A percentile compares a stretch with the other conserved stretches of the same genome.
Conservation (phyloP, 2,329 filamentous ascomycete genomes). For the Apiospora rasikravindrae region DNA sequence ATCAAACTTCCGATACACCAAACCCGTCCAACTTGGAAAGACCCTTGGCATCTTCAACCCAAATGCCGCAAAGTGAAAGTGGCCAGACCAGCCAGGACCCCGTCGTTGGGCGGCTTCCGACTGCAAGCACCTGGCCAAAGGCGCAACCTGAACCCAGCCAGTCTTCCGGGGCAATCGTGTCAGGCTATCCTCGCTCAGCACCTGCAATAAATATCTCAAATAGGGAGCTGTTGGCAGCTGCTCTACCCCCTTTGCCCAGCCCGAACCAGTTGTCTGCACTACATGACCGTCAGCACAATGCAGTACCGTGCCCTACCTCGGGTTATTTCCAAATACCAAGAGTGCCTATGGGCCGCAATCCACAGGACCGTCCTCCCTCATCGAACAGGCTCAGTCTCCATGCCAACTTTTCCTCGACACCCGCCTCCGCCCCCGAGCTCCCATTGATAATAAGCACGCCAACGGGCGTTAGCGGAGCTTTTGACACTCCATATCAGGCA, state of each 20-base stretch:
- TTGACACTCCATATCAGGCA: constrained; percentile 49
- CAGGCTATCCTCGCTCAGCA: constrained; percentile 49
- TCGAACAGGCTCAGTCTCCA: constrained; percentile 29
- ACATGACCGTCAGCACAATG: constrained; percentile 44
- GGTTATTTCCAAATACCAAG: constrained; percentile 49
- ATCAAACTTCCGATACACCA: constrained; percentile 25
- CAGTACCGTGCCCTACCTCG: constrained; percentile 48
- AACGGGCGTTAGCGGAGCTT: constrained; percentile 58
- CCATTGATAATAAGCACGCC: constrained; percentile 68
- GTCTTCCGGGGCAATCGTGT: constrained; percentile 30
- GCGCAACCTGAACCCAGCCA: constrained; percentile 33
- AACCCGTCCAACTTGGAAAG: constrained; percentile 26
- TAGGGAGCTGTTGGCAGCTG: constrained; percentile 40
- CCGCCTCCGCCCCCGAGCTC: constrained; percentile 48
- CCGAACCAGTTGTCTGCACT: constrained; percentile 47
- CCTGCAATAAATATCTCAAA: constrained; percentile 40
- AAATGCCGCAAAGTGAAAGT: not conserved
- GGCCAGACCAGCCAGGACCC: constrained; percentile 24
- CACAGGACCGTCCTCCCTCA: constrained; percentile 28
- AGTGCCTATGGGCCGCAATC: constrained; percentile 44
- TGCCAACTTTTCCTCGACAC: constrained; percentile 26
- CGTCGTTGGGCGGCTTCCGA: constrained; percentile 35
- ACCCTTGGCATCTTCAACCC: not conserved
- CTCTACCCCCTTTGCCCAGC: constrained; percentile 45
- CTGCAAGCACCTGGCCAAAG: constrained; percentile 55